Conservation (phyloP, 192 early-diverging fungal species). For the Gonapodya sp. region DNA sequence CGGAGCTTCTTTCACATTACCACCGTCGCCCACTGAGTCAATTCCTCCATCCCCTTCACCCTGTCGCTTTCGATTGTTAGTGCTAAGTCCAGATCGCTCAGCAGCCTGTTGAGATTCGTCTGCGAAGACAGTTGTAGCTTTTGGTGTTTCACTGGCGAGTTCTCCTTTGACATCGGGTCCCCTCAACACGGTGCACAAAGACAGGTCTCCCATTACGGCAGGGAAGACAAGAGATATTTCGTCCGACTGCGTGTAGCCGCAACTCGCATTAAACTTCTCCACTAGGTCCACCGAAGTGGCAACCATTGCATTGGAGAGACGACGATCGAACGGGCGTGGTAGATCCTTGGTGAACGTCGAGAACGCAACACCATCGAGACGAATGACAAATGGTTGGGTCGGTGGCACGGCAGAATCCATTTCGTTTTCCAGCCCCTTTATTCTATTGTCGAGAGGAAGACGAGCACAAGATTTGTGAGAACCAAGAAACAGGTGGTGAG, state of each 20-base stretch:
- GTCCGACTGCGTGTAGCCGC: conserved; percentile 37
- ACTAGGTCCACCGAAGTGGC: conserved; percentile 33
- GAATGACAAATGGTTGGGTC: conserved; percentile 25
- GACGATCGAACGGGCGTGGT: conserved; percentile 36
- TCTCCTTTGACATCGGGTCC: not conserved
- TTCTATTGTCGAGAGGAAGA: conserved; percentile 10
- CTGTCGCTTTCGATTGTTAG: too few species aligned
- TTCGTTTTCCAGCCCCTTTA: conserved; percentile 23
- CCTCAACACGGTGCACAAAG: not conserved
- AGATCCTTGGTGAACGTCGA: conserved; percentile 36
- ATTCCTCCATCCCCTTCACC: too few species aligned
- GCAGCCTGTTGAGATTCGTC: too few species aligned
- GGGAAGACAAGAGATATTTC: conserved; percentile 46
- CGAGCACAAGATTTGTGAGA: not conserved
- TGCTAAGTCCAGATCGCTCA: too few species aligned
- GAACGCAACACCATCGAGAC: conserved; percentile 44
- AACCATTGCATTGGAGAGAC: conserved; percentile 37
- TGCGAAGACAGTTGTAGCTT: too few species aligned
- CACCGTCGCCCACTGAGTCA: too few species aligned
- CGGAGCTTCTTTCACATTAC: not conserved
- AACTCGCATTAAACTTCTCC: conserved; percentile 25
- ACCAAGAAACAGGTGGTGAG: too few species aligned
- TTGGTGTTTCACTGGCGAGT: too few species aligned
- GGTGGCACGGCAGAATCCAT: conserved; percentile 19
- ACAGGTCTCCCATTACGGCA: conserved; percentile 17